Evolutionary conservation across 2,329 filamentous ascomycete species (phyloP), one percentile per base, ranked within the genome.

Genomic region (Emmonsiellopsis sp.): DNA sequence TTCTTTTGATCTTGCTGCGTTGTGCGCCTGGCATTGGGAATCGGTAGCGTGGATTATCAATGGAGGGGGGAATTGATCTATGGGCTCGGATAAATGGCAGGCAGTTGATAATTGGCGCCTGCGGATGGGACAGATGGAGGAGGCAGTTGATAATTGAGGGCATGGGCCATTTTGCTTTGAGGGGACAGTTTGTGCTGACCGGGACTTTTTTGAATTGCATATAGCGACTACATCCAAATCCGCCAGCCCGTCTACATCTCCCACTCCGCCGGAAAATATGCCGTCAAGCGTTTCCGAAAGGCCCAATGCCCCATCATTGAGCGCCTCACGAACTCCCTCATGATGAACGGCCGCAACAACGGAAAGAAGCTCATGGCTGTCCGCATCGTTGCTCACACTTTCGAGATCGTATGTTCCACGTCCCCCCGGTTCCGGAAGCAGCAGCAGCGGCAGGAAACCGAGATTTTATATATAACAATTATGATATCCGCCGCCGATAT

Each of bases 341-440:
- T 98, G 94, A 97, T 97, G 92, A 95, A 98, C 86, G 93, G 93
- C 79, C 93, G 93, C 80, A 98, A 98, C 88, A 98, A 96, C 88
- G 93, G 93, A 79, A 98, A 98, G 88, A 98, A 98, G 89, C 86
- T 97, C 74, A 96, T 95, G 91, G 94, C 93, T 74, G 92, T 97
- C 77, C 90, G 93, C 79, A 98, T 98, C 68, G 91, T 98, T 70
- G 91, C 91, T 67, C 93, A 98, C 83, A 79, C 92, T 70, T 98
- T 98, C 79, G 94, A 98, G 84, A 98, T 98, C 76, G 92, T 96
- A 86, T 77, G 88, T 87, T 62, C 49, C 51, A 51, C 55, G 55
- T 21, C 11, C 5, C 21, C 5, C 32, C 5, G 14, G 6, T 34
- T 47, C 36, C 36, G 51, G 13, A 42, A 47, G 17, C 17, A 34